Base-by-base conservation (phyloP, 371 early-diverging fungal species). In the Mucor irregularis region DNA sequence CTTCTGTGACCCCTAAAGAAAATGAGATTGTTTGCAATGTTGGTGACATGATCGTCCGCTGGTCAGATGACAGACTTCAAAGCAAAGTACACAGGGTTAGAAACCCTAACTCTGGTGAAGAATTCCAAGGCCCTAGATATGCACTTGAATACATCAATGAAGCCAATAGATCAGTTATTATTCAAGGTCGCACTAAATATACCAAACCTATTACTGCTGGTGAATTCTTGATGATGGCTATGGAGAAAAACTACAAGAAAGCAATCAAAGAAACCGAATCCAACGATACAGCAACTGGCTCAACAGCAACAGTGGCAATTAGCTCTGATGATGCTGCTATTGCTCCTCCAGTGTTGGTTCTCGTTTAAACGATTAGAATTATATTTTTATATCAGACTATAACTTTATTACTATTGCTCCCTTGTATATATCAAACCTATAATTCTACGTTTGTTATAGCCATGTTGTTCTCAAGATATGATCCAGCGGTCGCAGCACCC, bases 11-110 rank as follows among this genome's bases (percentile, higher is more conserved):
- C 21, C 58, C 58, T 21, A 21, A 16, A 21, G 45, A 64, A 38
- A 55, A 39, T n/a, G 59, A 64, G 24, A 58, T 64, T 44, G 59
- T 64, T 11, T 64, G 64, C n/a, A 58, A 58, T 30, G 53, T 64
- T n/a, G 64, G 64, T 17, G 58, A 64, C n/a, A 64, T 64, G 64
- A 64, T 64, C 33, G 59, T 58, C 11, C 58, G 64, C 13, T 64
- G 58, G 64, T 64, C 64, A 28, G 64, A 64, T 48, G 64, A 64
- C 49, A 53, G 59, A 10, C 39, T 64, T 5, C 58, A 54, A 30
- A 64, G 64, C 24, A 64, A 54, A 24, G 21, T 38, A 24, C 49
- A 58, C 33, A 53, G 64, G n/a, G 45, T 53, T 25, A 43, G 53
- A 53, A 53, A 33, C 11, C 53, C 44, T 24, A 53, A 24, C 9